These are phyloP conservation scores for Candida caryicola DNA, from an alignment of 805 yeast genomes.

Conservation along the genomic window DNA sequence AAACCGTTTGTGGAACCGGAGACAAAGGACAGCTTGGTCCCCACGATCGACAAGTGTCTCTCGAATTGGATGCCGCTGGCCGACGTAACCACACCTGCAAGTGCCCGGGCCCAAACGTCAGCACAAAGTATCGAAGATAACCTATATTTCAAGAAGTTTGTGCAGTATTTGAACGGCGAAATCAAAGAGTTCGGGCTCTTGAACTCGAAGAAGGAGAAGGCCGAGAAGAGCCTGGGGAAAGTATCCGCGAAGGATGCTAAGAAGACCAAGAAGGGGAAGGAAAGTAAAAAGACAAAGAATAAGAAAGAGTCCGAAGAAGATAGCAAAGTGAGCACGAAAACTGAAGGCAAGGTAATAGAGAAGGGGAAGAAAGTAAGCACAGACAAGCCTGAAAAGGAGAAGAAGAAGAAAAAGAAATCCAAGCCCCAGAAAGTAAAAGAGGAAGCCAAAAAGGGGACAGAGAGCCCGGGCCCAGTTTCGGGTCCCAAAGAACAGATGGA, in stretches of 20 bases:
- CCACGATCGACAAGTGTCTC: conserved; percentile 35
- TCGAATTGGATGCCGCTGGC: conserved; percentile 25
- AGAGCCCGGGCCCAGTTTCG: conserved; percentile 10
- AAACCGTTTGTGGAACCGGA: conserved; percentile 24
- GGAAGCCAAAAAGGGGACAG: conserved; percentile 12
- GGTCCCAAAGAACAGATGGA: conserved; percentile 1
- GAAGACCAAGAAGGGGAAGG: conserved; percentile 3
- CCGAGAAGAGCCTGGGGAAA: no score
- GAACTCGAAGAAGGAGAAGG: background rate
- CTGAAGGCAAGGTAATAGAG: conserved; percentile 3
- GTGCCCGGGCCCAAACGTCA: no score
- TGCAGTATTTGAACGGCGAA: conserved; percentile 16
- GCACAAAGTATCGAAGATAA: conserved; percentile 13
- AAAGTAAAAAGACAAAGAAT: conserved; percentile 4
- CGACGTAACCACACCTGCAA: conserved; percentile 1
- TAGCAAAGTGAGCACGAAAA: conserved; percentile 1
- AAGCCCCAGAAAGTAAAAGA: conserved; percentile 9
- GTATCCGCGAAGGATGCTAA: no score
- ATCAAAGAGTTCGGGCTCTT: conserved; percentile 1
- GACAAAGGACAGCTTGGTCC: conserved; percentile 27
- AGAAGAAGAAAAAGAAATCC: conserved; percentile 8
- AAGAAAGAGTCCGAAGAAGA: conserved; percentile 13
- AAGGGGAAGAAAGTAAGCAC: conserved; percentile 2
- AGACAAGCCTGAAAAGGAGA: conserved; percentile 5
- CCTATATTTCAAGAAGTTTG: conserved; percentile 17